A percentile compares a stretch with the other conserved stretches of the same genome.
phyloP scores from a whole-genome alignment of 2,329 filamentous ascomycete genomes.

The Shiraia sp. region DNA sequence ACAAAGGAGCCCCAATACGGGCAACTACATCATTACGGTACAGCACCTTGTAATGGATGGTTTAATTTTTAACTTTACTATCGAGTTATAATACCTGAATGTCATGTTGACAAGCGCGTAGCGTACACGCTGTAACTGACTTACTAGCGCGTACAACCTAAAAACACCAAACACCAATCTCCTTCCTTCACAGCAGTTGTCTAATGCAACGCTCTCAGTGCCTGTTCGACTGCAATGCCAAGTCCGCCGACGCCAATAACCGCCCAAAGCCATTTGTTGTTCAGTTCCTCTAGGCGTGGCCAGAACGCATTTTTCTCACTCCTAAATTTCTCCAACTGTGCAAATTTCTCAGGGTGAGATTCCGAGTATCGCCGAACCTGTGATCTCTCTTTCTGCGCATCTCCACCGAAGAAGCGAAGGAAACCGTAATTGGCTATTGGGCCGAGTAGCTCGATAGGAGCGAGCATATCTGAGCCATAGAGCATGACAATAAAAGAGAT shows the following conservation, averaged over 20 bases:
- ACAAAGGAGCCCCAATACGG: too few species aligned
- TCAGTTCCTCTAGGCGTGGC: conserved; percentile 55
- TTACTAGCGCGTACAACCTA: not conserved
- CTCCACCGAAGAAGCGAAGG: conserved; percentile 61
- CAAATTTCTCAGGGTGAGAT: conserved; percentile 56
- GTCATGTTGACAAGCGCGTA: too few species aligned
- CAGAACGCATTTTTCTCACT: conserved; percentile 64
- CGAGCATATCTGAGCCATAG: conserved; percentile 59
- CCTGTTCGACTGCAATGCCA: conserved; percentile 54
- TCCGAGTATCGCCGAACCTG: conserved; percentile 59
- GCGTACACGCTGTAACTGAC: too few species aligned
- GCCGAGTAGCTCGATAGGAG: conserved; percentile 59
- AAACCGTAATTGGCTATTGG: conserved; percentile 63
- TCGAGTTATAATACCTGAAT: too few species aligned
- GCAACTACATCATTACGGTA: too few species aligned
- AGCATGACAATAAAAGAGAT: conserved; percentile 62
- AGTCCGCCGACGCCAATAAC: conserved; percentile 56
- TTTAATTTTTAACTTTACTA: too few species aligned
- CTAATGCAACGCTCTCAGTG: conserved; percentile 39
- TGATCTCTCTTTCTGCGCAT: conserved; percentile 58
- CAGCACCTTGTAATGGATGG: too few species aligned
- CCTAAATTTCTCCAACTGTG: conserved; percentile 57
- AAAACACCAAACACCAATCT: not conserved
- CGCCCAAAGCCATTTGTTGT: conserved; percentile 61
- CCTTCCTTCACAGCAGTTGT: not conserved